A percentile compares a stretch with the other conserved stretches of the same genome.
Evolutionary conservation across 306 rosid genomes (phyloP).

Genomic region (Cicer yamashitae): DNA sequence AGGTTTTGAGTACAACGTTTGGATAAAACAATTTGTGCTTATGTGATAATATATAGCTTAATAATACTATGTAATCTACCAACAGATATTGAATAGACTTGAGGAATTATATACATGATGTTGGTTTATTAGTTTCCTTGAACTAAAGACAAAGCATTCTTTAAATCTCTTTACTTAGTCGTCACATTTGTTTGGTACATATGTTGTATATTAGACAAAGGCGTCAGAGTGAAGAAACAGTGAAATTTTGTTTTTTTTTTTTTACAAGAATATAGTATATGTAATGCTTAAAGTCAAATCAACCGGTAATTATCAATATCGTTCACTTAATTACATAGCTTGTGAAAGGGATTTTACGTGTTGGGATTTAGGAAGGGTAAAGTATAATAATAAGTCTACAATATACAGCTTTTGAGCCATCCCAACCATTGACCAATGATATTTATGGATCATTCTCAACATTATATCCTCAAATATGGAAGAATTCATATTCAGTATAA

Average conservation of each 20-base stretch:
- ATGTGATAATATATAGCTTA: background rate
- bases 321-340: background rate
- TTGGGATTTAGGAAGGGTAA: background rate
- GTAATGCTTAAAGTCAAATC: background rate
- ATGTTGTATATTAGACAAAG: slow-evolving; percentile 32
- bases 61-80: slow-evolving; percentile 41
- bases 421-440: background rate
- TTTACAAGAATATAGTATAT: background rate
- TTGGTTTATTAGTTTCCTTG: slow-evolving; percentile 53
- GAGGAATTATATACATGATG: slow-evolving; percentile 26
- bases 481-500: background rate
- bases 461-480: slow-evolving; percentile 9
- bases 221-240: slow-evolving; percentile 54
- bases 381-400: background rate
- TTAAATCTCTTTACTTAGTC: slow-evolving; percentile 77
- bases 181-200: slow-evolving; percentile 63
- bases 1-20: slow-evolving; percentile 35
- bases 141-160: slow-evolving; percentile 54
- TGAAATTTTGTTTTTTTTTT: too few relatives aligned
- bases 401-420: background rate
- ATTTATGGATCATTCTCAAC: background rate
- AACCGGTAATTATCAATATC: background rate
- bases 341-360: background rate
- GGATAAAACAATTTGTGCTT: slow-evolving; percentile 32
- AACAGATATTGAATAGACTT: slow-evolving; percentile 37